Conservation (phyloP, 202 grass and related monocot genomes). For the Cymbopogon flexuosus region DNA sequence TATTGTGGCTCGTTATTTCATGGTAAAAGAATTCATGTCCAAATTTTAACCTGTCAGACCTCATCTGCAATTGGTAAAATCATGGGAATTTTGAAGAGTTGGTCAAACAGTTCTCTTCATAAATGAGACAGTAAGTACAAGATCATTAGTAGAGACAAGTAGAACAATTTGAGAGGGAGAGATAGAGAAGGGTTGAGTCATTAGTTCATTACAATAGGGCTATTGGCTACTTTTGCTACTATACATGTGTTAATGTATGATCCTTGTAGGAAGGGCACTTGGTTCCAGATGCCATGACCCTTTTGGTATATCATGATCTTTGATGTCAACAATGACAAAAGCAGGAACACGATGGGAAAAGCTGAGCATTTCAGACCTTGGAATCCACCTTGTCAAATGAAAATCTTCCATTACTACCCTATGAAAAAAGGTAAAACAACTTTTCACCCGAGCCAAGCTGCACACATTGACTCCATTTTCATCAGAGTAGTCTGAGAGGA, state of each 20-base stretch:
- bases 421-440: constrained; percentile 59
- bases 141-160: background rate
- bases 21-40: background rate
- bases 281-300: constrained; percentile 73
- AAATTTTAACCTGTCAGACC: background rate
- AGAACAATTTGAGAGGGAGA: background rate
- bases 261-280: constrained; percentile 58
- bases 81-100: background rate
- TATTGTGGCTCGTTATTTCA: background rate
- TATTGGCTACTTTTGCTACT: constrained; percentile 24
- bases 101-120: constrained; percentile 14
- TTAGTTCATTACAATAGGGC: constrained; percentile 17
- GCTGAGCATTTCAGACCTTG: constrained; percentile 61
- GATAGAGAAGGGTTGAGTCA: background rate
- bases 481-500: constrained; percentile 66
- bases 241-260: constrained; percentile 31
- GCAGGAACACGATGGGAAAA: constrained; percentile 72
- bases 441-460: constrained; percentile 53
- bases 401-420: constrained; percentile 62
- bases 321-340: constrained; percentile 53
- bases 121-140: background rate
- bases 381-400: constrained; percentile 59
- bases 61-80: background rate
- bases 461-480: constrained; percentile 56
- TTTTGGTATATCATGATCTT: constrained; percentile 45